Evolutionary conservation across 352 stramenopile genomes (phyloP).

Genomic region (Phytophthora kernoviae): DNA sequence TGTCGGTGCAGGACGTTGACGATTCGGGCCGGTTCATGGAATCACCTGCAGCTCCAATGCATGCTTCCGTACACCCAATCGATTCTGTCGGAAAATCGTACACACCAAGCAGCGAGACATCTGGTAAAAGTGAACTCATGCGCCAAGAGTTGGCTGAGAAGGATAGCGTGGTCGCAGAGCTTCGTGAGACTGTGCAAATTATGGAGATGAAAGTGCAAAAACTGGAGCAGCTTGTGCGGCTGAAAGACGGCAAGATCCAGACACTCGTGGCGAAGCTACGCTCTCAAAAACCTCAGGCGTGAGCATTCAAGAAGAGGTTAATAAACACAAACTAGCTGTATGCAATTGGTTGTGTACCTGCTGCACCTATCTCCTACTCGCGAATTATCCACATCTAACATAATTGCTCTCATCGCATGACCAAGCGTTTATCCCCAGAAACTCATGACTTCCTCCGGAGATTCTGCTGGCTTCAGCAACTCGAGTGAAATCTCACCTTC

Average conservation of each 20-base stretch:
- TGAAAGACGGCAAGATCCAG: conserved; percentile 95
- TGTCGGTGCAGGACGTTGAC: conserved; percentile 28
- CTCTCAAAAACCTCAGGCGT: conserved; percentile 66
- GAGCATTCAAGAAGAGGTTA: neutral
- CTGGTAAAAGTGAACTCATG: conserved; percentile 20
- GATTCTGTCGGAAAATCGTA: conserved; percentile 31
- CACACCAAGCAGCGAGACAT: conserved; percentile 22
- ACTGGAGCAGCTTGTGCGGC: conserved; percentile 93
- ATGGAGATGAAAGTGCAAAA: conserved; percentile 96
- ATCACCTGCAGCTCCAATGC: conserved; percentile 10
- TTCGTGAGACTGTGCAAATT: conserved; percentile 92
- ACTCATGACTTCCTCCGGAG: conserved; percentile 75
- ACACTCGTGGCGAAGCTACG: conserved; percentile 86
- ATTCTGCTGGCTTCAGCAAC: conserved; percentile 77
- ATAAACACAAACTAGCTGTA: no score
- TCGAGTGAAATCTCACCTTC: conserved; percentile 60
- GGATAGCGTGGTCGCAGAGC: conserved; percentile 83
- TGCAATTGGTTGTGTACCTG: no score
- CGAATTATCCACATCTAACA: no score
- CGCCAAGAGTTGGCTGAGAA: conserved; percentile 64
- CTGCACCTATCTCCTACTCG: no score
- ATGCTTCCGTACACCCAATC: conserved; percentile 22
- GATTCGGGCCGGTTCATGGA: conserved; percentile 20
- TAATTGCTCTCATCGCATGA: no score
- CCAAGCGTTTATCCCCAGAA: conserved; percentile 82